Conservation (phyloP, 2,329 filamentous ascomycete genomes). For the Aspergillus bombycis region DNA sequence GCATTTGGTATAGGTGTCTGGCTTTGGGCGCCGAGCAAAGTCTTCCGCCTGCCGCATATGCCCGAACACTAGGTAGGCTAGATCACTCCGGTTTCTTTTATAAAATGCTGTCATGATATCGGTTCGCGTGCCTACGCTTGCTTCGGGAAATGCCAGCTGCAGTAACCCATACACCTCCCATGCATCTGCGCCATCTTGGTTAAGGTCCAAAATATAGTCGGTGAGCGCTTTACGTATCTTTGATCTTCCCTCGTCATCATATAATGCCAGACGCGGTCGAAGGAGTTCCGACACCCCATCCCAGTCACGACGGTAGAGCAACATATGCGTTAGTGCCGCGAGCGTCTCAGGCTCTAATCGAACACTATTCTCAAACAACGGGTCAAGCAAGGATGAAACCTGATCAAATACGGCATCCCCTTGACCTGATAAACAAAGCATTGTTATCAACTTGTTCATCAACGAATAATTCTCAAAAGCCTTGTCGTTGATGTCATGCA, state of each 20-base stretch:
- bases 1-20: constrained; percentile 75
- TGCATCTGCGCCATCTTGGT: constrained; percentile 62
- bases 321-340: constrained; percentile 70
- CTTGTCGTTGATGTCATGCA: constrained; percentile 55
- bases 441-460: constrained; percentile 72
- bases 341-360: constrained; percentile 75
- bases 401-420: constrained; percentile 67
- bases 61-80: constrained; percentile 83
- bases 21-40: constrained; percentile 64
- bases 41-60: constrained; percentile 85
- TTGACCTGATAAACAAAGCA: constrained; percentile 60
- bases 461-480: constrained; percentile 63
- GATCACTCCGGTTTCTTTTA: constrained; percentile 73
- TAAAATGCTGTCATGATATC: constrained; percentile 83
- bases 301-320: constrained; percentile 75
- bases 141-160: constrained; percentile 62
- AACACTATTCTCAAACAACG: constrained; percentile 70
- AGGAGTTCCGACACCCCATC: constrained; percentile 82
- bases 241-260: constrained; percentile 61
- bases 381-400: constrained; percentile 72
- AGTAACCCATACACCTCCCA: constrained; percentile 66
- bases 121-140: constrained; percentile 66
- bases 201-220: constrained; percentile 66
- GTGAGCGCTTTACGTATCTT: constrained; percentile 68
- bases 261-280: constrained; percentile 61